These are phyloP conservation scores for Juncus effusus DNA, from an alignment of 176 grass and related monocot species.

Conservation along the genomic window DNA sequence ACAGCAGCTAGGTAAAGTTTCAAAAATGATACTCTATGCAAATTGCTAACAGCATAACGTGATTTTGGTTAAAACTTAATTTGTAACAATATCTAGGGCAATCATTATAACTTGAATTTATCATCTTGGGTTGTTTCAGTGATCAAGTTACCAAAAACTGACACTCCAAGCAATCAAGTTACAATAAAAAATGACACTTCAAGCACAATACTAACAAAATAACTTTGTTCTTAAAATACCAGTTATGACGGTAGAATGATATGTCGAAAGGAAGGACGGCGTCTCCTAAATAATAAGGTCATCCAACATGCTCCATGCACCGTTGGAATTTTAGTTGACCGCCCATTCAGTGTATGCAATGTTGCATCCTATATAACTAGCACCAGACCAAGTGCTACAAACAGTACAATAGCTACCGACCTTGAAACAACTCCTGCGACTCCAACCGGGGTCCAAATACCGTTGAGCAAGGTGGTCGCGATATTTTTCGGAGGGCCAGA, in stretches of 20 bases:
- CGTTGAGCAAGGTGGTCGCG: conserved; percentile 30
- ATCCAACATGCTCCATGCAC: conserved; percentile 50
- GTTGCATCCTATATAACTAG: too few relatives aligned
- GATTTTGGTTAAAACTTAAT: too few relatives aligned
- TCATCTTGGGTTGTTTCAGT: background rate
- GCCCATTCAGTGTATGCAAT: conserved; percentile 5
- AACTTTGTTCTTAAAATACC: background rate
- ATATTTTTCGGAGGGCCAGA: conserved; percentile 59
- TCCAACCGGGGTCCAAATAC: background rate
- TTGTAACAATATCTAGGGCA: too few relatives aligned
- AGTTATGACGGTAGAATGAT: conserved; percentile 59
- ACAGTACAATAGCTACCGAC: background rate
- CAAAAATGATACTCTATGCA: too few relatives aligned
- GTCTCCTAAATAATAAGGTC: conserved; percentile 40
- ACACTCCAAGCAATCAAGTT: background rate
- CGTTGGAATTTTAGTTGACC: conserved; percentile 63
- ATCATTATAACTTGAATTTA: too few relatives aligned
- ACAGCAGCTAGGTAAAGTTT: too few relatives aligned
- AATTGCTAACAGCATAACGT: too few relatives aligned
- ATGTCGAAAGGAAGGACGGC: conserved; percentile 34
- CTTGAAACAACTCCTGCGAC: background rate
- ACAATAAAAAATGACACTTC: background rate
- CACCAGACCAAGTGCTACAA: background rate
- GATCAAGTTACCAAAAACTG: background rate
- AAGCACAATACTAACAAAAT: background rate